phyloP scores from a whole-genome alignment of 1,139 yeast genomes.

The Suhomyces atakaporum region DNA sequence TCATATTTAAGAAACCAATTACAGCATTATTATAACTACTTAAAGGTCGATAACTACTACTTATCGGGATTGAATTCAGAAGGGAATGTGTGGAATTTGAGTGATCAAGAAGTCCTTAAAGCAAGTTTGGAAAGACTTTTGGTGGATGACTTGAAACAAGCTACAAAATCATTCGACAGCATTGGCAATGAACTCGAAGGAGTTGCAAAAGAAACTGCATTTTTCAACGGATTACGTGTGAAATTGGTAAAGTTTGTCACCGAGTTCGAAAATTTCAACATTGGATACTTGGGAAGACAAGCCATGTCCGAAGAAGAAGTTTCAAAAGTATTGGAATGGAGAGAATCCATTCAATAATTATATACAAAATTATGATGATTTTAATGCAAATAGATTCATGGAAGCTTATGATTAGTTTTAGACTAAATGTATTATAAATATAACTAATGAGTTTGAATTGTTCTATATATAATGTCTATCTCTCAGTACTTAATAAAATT shows the following conservation, averaged over 20 bases:
- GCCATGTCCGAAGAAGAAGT: background rate
- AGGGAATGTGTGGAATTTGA: conserved; percentile 53
- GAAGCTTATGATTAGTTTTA: too few species aligned
- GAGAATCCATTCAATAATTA: too few species aligned
- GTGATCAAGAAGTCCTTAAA: conserved; percentile 43
- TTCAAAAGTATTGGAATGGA: conserved; percentile 12
- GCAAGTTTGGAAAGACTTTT: conserved; percentile 56
- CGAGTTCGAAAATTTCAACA: conserved; percentile 35
- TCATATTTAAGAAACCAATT: conserved; percentile 39
- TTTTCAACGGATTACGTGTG: conserved; percentile 26
- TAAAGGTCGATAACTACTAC: conserved; percentile 54
- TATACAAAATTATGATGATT: too few species aligned
- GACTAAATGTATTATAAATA: too few species aligned
- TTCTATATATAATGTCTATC: background rate
- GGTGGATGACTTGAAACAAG: conserved; percentile 28
- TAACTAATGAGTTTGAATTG: too few species aligned
- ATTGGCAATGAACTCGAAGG: conserved; percentile 18
- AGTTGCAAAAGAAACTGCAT: conserved; percentile 15
- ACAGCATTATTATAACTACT: conserved; percentile 42
- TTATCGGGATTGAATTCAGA: conserved; percentile 40
- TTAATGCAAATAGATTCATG: too few species aligned
- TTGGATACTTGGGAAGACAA: conserved; percentile 38
- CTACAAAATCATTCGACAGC: conserved; percentile 18
- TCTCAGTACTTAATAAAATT: background rate
- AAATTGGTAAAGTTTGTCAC: conserved; percentile 33